Evolutionary conservation across 805 yeast genomes (phyloP).

Genomic region (Candida gorgasii): DNA sequence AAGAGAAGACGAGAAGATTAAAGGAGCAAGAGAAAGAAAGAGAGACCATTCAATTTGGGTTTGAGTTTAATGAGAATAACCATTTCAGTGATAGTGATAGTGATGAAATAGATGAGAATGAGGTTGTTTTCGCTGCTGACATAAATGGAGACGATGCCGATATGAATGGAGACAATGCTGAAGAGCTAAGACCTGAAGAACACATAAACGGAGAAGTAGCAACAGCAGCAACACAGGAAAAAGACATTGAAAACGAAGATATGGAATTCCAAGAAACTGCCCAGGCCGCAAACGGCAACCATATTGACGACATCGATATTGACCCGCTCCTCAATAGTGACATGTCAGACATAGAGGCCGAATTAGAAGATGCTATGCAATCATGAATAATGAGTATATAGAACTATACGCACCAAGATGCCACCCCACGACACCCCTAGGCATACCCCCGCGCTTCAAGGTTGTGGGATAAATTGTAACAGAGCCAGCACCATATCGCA

Average conservation of each 20-base stretch:
- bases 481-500: no score
- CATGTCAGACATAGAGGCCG: constrained; percentile 7
- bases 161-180: background rate
- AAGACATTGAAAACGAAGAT: no score
- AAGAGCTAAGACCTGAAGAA: no score
- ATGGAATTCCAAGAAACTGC: no score
- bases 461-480: no score
- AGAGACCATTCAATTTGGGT: constrained; percentile 18
- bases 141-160: background rate
- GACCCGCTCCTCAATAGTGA: constrained; percentile 1
- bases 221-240: no score
- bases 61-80: constrained; percentile 12
- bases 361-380: constrained; percentile 6
- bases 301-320: background rate
- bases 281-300: no score
- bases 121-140: constrained; percentile 10
- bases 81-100: constrained; percentile 16
- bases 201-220: no score
- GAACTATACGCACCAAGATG: no score
- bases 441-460: no score
- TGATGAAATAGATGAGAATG: constrained; percentile 11
- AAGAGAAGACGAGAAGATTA: constrained; percentile 11
- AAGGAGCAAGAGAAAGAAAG: constrained; percentile 10
- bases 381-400: constrained; percentile 2
- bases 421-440: no score